These are phyloP conservation scores for Priceomyces medius DNA, from an alignment of 805 yeast genomes.

Conservation along the genomic window DNA sequence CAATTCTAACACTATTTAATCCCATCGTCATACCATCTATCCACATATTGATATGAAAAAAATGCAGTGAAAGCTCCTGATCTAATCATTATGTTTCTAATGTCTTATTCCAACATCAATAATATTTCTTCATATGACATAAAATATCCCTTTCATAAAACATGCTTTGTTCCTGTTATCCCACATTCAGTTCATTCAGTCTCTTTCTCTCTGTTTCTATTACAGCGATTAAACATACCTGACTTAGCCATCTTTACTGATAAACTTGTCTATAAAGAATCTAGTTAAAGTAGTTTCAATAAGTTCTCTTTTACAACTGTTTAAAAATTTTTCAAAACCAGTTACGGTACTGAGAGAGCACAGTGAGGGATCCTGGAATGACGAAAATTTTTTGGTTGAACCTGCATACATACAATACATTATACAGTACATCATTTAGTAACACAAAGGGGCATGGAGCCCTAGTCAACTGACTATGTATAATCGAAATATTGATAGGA, in stretches of 20 bases:
- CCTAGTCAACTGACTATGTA: conserved; percentile 1
- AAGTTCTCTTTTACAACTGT: neutral
- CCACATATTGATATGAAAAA: too few relatives aligned
- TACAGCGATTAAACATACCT: conserved; percentile 47
- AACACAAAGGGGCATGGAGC: neutral
- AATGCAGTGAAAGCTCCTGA: too few relatives aligned
- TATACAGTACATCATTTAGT: neutral
- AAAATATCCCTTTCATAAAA: too few relatives aligned
- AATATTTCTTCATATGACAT: too few relatives aligned
- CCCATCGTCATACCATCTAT: too few relatives aligned
- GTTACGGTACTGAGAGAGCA: neutral
- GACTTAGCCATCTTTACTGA: conserved; percentile 57
- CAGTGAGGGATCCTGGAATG: neutral
- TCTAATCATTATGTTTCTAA: too few relatives aligned
- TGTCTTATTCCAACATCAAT: too few relatives aligned
- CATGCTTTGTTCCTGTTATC: neutral
- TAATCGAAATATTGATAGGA: too few relatives aligned
- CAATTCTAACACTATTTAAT: too few relatives aligned
- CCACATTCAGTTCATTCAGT: neutral
- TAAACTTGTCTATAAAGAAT: conserved; percentile 1
- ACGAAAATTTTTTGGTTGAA: conserved; percentile 1
- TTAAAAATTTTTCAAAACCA: conserved; percentile 2
- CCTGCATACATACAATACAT: neutral
- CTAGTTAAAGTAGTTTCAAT: neutral
- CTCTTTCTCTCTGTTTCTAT: neutral